These are phyloP conservation scores for Barbarea vulgaris DNA, from an alignment of 345 rosid species.

Conservation along the genomic window DNA sequence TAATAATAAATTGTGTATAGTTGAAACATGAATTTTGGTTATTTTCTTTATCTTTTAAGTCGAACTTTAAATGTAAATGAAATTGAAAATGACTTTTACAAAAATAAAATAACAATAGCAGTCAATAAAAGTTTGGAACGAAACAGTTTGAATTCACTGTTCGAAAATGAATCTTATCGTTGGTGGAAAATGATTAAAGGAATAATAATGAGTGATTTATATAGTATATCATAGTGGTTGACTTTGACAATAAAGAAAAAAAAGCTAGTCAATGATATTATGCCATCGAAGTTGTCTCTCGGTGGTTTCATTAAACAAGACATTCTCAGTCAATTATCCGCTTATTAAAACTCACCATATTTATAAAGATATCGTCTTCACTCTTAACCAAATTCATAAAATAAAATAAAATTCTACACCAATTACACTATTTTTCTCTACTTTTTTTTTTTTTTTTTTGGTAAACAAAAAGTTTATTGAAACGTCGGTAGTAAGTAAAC, in stretches of 20 bases:
- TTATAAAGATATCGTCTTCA: background rate
- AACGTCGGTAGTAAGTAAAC: background rate
- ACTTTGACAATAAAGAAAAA: constrained; percentile 23
- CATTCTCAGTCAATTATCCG: constrained; percentile 11
- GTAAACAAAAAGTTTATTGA: background rate
- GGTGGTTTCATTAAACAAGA: constrained; percentile 30
- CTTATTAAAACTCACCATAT: background rate
- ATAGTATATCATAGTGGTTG: background rate
- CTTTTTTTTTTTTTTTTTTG: background rate
- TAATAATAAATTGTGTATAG: background rate
- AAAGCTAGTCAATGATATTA: constrained; percentile 21
- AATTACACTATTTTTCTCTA: background rate
- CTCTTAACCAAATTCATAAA: background rate
- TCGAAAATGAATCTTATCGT: constrained; percentile 30
- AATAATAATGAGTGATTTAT: background rate
- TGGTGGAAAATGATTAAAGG: constrained; percentile 19
- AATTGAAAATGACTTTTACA: background rate
- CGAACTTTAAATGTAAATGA: background rate
- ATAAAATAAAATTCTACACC: background rate
- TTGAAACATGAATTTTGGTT: background rate
- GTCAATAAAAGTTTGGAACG: constrained; percentile 22
- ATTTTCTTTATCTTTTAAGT: background rate
- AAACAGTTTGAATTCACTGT: constrained; percentile 31
- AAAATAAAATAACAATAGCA: background rate
- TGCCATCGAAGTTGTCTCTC: constrained; percentile 18